Conservation (phyloP, 164 flowering plant species). For the Stephania cephalantha region DNA sequence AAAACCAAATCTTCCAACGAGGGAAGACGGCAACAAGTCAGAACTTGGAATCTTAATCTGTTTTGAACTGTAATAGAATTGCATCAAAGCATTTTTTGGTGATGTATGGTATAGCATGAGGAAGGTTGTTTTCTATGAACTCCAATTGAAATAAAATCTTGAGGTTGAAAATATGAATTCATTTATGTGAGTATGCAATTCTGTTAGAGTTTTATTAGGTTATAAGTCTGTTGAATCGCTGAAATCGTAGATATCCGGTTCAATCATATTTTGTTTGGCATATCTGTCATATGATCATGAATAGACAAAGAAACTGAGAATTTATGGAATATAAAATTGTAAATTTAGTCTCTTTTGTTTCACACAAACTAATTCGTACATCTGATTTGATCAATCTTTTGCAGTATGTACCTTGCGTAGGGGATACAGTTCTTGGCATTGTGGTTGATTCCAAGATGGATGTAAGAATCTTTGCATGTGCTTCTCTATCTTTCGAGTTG, state of each 20-base stretch:
- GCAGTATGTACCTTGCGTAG: constrained; percentile 91
- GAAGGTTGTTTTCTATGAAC: neutral
- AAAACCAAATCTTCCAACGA: too few relatives aligned
- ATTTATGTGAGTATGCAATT: too few relatives aligned
- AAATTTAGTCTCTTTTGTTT: neutral
- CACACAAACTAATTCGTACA: neutral
- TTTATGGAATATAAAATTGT: neutral
- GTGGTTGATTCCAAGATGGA: constrained; percentile 85
- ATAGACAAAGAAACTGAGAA: too few relatives aligned
- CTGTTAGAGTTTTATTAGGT: too few relatives aligned
- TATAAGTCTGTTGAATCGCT: neutral
- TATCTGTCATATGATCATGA: too few relatives aligned
- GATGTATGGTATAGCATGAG: neutral
- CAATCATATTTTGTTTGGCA: too few relatives aligned
- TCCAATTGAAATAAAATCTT: neutral
- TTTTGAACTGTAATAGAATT: too few relatives aligned
- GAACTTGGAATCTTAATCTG: neutral
- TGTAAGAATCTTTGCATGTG: constrained; percentile 45
- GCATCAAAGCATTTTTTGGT: too few relatives aligned
- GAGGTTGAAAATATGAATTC: neutral
- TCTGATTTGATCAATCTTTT: constrained; percentile 10
- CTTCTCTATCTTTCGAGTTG: neutral
- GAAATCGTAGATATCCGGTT: neutral
- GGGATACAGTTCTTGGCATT: constrained; percentile 83
- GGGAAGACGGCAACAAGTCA: neutral